Evolutionary conservation across 1,284 basidiomycete genomes (phyloP).

Genomic region (Irpex sp.): DNA sequence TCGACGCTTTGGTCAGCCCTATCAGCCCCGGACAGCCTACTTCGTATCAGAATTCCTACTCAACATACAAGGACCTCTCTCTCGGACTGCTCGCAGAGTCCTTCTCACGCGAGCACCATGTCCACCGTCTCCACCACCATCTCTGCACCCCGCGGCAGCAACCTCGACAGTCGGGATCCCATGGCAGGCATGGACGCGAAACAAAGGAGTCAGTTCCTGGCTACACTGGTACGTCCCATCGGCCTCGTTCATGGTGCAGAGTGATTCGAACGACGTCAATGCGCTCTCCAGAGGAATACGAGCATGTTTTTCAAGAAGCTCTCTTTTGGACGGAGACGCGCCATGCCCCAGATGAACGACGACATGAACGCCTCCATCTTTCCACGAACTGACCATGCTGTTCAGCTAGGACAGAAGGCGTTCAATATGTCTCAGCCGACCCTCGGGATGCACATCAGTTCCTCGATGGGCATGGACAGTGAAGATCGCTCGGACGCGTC

Average conservation of each 20-base stretch:
- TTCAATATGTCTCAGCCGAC: slow-evolving; percentile 15
- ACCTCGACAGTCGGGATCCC: not conserved
- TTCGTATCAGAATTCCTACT: not conserved
- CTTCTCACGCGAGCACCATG: not conserved
- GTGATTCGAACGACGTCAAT: slow-evolving; percentile 1
- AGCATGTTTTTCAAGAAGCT: slow-evolving; percentile 14
- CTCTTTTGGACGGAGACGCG: not conserved
- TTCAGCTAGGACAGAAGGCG: slow-evolving; percentile 10
- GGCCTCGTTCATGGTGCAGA: not conserved
- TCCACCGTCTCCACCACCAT: not conserved
- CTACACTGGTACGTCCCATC: not conserved
- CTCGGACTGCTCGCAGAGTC: not conserved
- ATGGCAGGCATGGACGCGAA: not conserved
- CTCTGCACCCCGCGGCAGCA: not conserved
- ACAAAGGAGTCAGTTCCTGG: not conserved
- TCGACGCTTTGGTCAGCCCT: slow-evolving; percentile 7
- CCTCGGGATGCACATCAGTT: slow-evolving; percentile 7
- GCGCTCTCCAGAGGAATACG: slow-evolving; percentile 10
- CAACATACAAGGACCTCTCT: not conserved
- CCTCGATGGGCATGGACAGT: slow-evolving; percentile 4
- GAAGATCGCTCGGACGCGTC: slow-evolving; percentile 11
- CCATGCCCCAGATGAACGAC: not conserved
- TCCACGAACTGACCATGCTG: slow-evolving; percentile 4
- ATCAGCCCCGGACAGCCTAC: slow-evolving; percentile 5
- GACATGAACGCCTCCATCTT: slow-evolving; percentile 1